Conservation (phyloP, 1,139 yeast genomes). For the Lodderomyces beijingensis region DNA sequence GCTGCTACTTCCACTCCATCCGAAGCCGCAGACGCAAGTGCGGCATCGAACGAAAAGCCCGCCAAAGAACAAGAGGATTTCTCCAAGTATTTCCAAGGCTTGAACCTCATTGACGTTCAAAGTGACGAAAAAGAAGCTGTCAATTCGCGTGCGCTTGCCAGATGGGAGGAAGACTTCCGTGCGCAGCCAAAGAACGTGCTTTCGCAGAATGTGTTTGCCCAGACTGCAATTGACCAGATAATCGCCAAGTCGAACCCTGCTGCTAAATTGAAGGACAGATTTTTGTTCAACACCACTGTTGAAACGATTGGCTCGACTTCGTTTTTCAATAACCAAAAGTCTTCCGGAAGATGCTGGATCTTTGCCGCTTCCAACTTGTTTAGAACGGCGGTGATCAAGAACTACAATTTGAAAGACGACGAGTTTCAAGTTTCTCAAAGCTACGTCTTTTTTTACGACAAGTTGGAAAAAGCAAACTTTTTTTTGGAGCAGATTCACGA, state of each 20-base stretch:
- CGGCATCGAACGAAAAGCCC: no score
- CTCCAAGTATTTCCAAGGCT: constrained; percentile 8
- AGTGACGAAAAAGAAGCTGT: constrained; percentile 21
- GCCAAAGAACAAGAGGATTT: constrained; percentile 7
- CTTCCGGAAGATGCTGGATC: constrained; percentile 83
- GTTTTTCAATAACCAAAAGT: constrained; percentile 60
- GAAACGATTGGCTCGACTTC: constrained; percentile 63
- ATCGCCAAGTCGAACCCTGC: constrained; percentile 27
- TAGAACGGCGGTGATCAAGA: constrained; percentile 57
- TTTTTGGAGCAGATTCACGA: constrained; percentile 72
- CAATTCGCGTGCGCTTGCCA: constrained; percentile 25
- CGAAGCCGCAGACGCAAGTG: no score
- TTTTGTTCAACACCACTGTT: constrained; percentile 56
- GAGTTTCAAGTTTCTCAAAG: constrained; percentile 65
- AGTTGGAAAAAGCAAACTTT: constrained; percentile 52
- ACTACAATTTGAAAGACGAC: constrained; percentile 57
- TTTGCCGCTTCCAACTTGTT: constrained; percentile 77
- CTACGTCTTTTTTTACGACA: constrained; percentile 32
- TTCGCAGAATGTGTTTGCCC: constrained; percentile 57
- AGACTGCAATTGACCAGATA: constrained; percentile 43
- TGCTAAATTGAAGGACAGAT: constrained; percentile 32
- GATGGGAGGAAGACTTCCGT: constrained; percentile 50
- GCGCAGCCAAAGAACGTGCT: constrained; percentile 53
- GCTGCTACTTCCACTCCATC: no score
- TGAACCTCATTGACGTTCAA: constrained; percentile 4